Percentiles rank a stretch among this genome's conserved stretches.
These are phyloP conservation scores for Chlamydomonas sp. DNA, from an alignment of 139 green algal species.

Conservation along the genomic window DNA sequence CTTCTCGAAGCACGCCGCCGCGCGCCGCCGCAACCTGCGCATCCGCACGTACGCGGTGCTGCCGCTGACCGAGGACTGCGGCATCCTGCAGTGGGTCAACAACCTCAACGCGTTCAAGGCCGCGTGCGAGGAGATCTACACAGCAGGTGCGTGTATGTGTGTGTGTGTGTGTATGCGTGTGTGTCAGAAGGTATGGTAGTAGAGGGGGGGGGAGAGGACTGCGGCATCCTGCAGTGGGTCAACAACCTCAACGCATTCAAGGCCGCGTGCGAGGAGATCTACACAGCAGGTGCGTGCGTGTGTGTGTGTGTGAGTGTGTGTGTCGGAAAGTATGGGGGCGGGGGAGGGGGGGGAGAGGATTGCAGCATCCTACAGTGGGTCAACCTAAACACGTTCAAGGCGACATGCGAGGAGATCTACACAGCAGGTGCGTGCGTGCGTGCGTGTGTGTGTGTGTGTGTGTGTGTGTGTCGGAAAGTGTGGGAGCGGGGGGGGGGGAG, in stretches of 20 bases:
- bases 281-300: too few species aligned
- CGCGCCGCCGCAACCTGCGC: conserved; percentile 63
- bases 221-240: conserved; percentile 73
- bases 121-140: conserved; percentile 53
- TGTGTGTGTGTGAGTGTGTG: too few species aligned
- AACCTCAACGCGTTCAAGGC: conserved; percentile 43
- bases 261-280: conserved; percentile 45
- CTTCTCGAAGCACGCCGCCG: conserved; percentile 33
- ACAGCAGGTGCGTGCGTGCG: too few species aligned
- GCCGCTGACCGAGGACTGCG: conserved; percentile 88
- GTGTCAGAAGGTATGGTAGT: conserved; percentile 11
- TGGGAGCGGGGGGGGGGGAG: not conserved
- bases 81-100: conserved; percentile 68
- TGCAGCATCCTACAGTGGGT: conserved; percentile 78
- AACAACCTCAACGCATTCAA: conserved; percentile 46
- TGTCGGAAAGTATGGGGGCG: conserved; percentile 7
- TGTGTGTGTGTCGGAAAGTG: not conserved
- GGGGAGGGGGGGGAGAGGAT: conserved; percentile 36
- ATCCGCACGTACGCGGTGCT: conserved; percentile 83
- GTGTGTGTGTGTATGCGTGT: too few species aligned
- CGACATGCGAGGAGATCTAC: conserved; percentile 53
- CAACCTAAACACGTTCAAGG: conserved; percentile 43
- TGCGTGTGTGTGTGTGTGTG: too few species aligned
- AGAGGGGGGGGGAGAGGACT: conserved; percentile 46
- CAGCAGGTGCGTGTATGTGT: too few species aligned